These are phyloP conservation scores for Phytomonas sp. DNA, from an alignment of 208 protist species.

Conservation along the genomic window DNA sequence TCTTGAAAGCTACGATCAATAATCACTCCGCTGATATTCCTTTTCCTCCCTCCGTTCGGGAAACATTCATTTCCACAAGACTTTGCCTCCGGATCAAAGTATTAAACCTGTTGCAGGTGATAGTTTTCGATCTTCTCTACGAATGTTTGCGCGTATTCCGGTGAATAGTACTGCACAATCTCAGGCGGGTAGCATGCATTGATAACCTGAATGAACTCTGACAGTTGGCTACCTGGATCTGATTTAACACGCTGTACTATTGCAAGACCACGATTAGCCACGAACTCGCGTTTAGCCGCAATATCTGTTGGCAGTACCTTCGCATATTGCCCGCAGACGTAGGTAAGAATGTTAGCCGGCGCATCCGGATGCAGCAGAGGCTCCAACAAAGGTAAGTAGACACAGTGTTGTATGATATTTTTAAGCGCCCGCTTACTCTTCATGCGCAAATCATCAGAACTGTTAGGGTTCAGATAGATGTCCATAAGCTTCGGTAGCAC, in stretches of 20 bases:
- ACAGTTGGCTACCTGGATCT: constrained; percentile 92
- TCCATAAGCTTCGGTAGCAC: constrained; percentile 92
- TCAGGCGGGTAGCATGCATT: constrained; percentile 97
- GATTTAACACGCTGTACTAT: constrained; percentile 95
- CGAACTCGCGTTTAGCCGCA: constrained; percentile 94
- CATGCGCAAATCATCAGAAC: constrained; percentile 91
- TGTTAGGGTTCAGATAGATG: constrained; percentile 80
- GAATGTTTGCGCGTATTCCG: constrained; percentile 93
- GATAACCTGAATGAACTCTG: constrained; percentile 95
- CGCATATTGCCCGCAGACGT: constrained; percentile 96
- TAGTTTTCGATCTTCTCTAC: constrained; percentile 94
- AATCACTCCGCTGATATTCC: background rate
- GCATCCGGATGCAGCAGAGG: constrained; percentile 92
- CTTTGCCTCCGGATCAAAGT: background rate
- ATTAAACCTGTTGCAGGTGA: constrained; percentile 75
- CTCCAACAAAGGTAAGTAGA: constrained; percentile 93
- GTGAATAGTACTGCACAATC: constrained; percentile 98
- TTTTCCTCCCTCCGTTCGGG: constrained; percentile 2
- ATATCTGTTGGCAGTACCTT: constrained; percentile 97
- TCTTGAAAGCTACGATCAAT: background rate
- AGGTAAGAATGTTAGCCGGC: constrained; percentile 94
- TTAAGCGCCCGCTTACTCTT: constrained; percentile 96
- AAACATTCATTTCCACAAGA: background rate
- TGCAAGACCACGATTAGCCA: constrained; percentile 89
- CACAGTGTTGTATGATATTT: constrained; percentile 94